Evolutionary conservation across 495 filamentous ascomycete genomes (phyloP).

Genomic region (Aspergillus panamensis): DNA sequence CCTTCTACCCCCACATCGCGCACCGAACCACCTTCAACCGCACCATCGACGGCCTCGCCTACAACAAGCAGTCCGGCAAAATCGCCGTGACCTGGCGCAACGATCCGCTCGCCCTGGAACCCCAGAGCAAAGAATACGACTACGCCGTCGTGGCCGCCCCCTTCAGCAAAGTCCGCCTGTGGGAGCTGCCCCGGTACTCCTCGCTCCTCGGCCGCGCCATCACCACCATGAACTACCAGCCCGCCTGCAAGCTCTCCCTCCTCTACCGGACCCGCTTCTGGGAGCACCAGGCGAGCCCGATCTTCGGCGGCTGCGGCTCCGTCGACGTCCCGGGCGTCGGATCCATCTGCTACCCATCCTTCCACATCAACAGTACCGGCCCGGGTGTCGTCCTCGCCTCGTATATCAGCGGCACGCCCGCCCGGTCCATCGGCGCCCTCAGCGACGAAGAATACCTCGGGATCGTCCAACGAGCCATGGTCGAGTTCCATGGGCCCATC

Average conservation of each 20-base stretch:
- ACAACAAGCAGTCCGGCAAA: constrained; percentile 36
- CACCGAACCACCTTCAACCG: constrained; percentile 52
- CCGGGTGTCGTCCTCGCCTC: constrained; percentile 61
- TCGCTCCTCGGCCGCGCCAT: constrained; percentile 57
- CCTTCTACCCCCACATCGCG: constrained; percentile 58
- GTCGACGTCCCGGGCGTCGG: constrained; percentile 59
- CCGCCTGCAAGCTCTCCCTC: constrained; percentile 62
- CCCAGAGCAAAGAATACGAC: constrained; percentile 54
- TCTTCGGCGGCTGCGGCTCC: constrained; percentile 58
- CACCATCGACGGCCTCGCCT: constrained; percentile 46
- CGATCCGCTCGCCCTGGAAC: constrained; percentile 36
- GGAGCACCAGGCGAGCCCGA: constrained; percentile 59
- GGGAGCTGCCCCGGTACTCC: constrained; percentile 50
- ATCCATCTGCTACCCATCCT: constrained; percentile 60
- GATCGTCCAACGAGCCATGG: constrained; percentile 54
- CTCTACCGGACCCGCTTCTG: constrained; percentile 65
- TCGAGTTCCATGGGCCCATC: constrained; percentile 57
- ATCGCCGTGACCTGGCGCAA: constrained; percentile 48
- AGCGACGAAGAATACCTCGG: constrained; percentile 52
- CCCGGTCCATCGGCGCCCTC: constrained; percentile 42
- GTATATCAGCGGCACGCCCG: constrained; percentile 48
- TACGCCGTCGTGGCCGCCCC: constrained; percentile 63
- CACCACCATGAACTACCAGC: constrained; percentile 51
- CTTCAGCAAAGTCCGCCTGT: constrained; percentile 54
- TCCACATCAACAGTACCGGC: constrained; percentile 58